These are phyloP conservation scores for Guillardia theta DNA, from an alignment of 78 protist species.

Conservation along the genomic window DNA sequence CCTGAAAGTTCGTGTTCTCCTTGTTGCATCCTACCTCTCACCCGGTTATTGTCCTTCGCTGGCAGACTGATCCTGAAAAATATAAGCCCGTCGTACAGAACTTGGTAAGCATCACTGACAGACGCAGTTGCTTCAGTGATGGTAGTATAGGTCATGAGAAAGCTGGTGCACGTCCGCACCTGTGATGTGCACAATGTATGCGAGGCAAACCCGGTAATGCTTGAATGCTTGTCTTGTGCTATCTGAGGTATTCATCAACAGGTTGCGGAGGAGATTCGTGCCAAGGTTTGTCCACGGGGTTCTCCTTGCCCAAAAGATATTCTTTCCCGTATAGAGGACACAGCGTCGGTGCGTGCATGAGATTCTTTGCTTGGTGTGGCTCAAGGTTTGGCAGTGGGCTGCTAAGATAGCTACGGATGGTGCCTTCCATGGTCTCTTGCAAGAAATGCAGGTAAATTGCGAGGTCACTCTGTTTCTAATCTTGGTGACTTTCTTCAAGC, in stretches of 20 bases:
- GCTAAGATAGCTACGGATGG: background rate
- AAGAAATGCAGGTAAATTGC: background rate
- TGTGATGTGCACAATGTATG: background rate
- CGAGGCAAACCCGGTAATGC: background rate
- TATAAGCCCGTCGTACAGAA: background rate
- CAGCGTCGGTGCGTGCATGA: too few species aligned
- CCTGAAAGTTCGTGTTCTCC: background rate
- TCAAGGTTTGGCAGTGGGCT: background rate
- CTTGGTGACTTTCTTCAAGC: too few species aligned
- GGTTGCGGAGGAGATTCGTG: background rate
- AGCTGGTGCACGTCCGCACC: too few species aligned
- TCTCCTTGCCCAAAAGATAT: background rate
- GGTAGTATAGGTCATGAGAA: too few species aligned
- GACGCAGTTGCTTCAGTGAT: too few species aligned
- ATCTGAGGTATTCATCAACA: too few species aligned
- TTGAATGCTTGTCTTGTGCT: too few species aligned
- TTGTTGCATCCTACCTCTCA: background rate
- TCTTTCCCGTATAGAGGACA: too few species aligned
- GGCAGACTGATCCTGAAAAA: background rate
- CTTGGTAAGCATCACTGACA: too few species aligned
- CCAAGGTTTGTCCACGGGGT: background rate
- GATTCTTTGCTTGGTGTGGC: too few species aligned
- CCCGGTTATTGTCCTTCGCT: background rate
- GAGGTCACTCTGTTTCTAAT: too few species aligned
- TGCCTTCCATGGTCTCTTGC: background rate